Conservation (phyloP, 1,284 basidiomycete genomes). For the Puccinia coronata region DNA sequence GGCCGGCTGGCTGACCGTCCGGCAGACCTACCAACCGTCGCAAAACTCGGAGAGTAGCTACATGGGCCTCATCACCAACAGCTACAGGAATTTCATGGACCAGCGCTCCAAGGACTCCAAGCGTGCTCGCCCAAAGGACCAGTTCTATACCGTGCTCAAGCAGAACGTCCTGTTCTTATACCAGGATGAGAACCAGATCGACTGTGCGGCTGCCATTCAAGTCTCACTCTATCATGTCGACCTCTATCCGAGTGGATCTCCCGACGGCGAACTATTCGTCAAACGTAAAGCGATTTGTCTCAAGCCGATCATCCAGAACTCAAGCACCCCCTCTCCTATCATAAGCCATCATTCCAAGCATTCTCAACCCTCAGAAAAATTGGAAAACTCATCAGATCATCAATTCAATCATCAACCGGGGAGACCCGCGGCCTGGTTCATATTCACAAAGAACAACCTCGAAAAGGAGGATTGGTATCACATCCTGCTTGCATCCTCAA, state of each 20-base stretch:
- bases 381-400: not conserved
- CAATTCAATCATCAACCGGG: constrained; percentile 14
- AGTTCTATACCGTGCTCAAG: constrained; percentile 84
- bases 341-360: constrained; percentile 14
- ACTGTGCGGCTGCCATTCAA: constrained; percentile 81
- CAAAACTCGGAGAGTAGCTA: constrained; percentile 61
- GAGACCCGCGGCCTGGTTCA: constrained; percentile 55
- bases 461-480: constrained; percentile 86
- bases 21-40: constrained; percentile 72
- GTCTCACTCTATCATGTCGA: constrained; percentile 70
- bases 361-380: not conserved
- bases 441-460: constrained; percentile 56
- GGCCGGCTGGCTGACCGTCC: constrained; percentile 80
- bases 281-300: constrained; percentile 44
- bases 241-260: constrained; percentile 69
- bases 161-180: constrained; percentile 84
- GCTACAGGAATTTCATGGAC: constrained; percentile 59
- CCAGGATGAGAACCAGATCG: constrained; percentile 80
- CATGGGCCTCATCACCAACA: constrained; percentile 55
- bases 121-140: constrained; percentile 75
- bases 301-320: not conserved
- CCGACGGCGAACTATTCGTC: constrained; percentile 52
- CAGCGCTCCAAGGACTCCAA: constrained; percentile 68
- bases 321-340: not conserved
- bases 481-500: constrained; percentile 73